A percentile compares a stretch with the other conserved stretches of the same genome.
Evolutionary conservation across 129 eudicot species (phyloP).

Genomic region (Arctium lappa): DNA sequence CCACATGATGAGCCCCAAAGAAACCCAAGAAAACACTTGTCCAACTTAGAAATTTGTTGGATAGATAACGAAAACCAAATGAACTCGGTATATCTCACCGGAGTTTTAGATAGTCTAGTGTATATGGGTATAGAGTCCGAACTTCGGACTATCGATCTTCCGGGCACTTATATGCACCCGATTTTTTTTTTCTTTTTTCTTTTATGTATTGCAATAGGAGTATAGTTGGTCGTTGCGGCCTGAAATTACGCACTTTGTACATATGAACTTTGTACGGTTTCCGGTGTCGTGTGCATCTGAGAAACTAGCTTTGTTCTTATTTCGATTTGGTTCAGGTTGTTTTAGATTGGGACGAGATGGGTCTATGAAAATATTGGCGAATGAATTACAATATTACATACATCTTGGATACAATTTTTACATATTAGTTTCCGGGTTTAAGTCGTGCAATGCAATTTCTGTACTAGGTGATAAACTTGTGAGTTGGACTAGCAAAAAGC

Average conservation of each 20-base stretch:
- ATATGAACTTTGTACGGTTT: conserved; percentile 12
- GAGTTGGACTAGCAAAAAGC: background rate
- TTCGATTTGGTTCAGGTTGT: background rate
- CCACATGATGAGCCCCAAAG: conserved; percentile 46
- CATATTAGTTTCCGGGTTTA: background rate
- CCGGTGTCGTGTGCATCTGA: conserved; percentile 22
- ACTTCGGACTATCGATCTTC: too few species aligned
- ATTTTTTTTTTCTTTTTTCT: too few species aligned
- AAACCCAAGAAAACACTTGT: conserved; percentile 66
- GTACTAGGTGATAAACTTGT: background rate
- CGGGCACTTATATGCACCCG: too few species aligned
- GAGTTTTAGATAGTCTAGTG: background rate
- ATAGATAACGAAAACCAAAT: background rate
- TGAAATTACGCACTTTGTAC: background rate
- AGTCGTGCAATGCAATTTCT: background rate
- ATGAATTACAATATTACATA: background rate
- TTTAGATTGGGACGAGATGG: background rate
- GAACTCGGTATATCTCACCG: background rate
- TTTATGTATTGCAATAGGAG: background rate
- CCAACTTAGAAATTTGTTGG: conserved; percentile 43
- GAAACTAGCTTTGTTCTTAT: conserved; percentile 7
- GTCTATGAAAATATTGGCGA: conserved; percentile 9
- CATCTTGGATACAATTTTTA: conserved; percentile 5
- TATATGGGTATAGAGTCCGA: too few species aligned
- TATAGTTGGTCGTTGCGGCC: background rate